Evolutionary conservation across 768 basidiomycete genomes (phyloP), one percentile per base, ranked within the genome.

Genomic region (Gymnopilus dilepis): DNA sequence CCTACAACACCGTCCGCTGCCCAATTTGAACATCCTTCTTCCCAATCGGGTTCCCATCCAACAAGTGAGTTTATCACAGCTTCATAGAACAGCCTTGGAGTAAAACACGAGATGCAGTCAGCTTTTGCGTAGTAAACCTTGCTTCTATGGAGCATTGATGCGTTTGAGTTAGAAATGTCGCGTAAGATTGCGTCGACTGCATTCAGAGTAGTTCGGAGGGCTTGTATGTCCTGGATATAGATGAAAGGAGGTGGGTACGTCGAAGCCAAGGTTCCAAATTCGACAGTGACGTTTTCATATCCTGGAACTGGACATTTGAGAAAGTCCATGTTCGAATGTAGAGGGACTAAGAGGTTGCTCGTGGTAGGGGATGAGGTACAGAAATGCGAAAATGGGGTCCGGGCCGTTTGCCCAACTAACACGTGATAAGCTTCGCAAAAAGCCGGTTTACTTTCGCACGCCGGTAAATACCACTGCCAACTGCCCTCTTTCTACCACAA

Each of bases 51-150:
- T 13, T 71, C 75, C 84, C 86, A 88, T 9, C 72, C 71, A 3
- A 85, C 82, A 3, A 93, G 77, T 5, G 79, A 69, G 67, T 92
- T 89, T 56, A 94, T 74, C 6, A 86, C 76, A 0, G 84, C 77
- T 71, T 92, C 89, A 60, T 85, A 94, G 45, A 94, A 71, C 5
- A 92, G 66, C 6, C 87, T 81, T 4, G 85, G 70, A 0, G 83
- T 82, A 65, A 92, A 87, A 65, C 86, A 90, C 12, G 86, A 74
- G 28, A 87, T 73, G 5, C 83, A 84, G 61, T 91, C 81, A 1
- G 88, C 73, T 33, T 72, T 76, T 1, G 84, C 86, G 59, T 78
- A 80, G 38, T 70, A 67, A 3, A 85, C 70, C 30, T 59, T 72
- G 56, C 68, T 69, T 48, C 65, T 62, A 31, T 62, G 65, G 22